Conservation (phyloP, 2,329 filamentous ascomycete genomes). For the Didymella pomorum region DNA sequence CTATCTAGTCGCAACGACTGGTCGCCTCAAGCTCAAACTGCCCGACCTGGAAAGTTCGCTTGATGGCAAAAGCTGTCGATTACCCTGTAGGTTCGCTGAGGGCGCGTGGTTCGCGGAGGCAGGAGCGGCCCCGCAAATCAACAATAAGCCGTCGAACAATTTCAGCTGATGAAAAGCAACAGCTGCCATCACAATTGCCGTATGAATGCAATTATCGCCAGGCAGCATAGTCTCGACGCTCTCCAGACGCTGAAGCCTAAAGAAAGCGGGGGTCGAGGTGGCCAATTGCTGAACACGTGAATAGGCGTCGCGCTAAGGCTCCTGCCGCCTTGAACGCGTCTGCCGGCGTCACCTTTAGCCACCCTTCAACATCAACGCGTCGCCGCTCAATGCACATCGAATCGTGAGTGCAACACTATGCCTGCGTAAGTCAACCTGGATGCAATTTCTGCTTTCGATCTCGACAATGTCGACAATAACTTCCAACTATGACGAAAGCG, state of each 20-base stretch:
- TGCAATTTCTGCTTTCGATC: neutral
- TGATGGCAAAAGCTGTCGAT: too few relatives aligned
- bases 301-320: slow-evolving; percentile 22
- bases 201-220: neutral
- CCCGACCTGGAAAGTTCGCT: too few relatives aligned
- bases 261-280: slow-evolving; percentile 4
- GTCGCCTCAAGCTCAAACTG: too few relatives aligned
- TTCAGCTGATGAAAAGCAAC: neutral
- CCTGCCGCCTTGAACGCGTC: slow-evolving; percentile 40
- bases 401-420: slow-evolving; percentile 38
- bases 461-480: too few relatives aligned
- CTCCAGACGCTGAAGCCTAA: slow-evolving; percentile 8
- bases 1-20: too few relatives aligned
- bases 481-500: neutral
- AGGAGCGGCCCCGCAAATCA: neutral
- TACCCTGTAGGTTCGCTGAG: too few relatives aligned
- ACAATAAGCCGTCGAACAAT: neutral
- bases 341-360: slow-evolving; percentile 29
- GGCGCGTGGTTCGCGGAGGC: too few relatives aligned
- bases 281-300: slow-evolving; percentile 15
- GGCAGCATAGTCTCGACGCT: neutral
- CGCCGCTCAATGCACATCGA: slow-evolving; percentile 36
- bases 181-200: neutral
- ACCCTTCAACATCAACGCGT: slow-evolving; percentile 35
- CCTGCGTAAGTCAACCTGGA: slow-evolving; percentile 43